Evolutionary conservation across 2,329 filamentous ascomycete species (phyloP), one percentile per base, ranked within the genome.

Genomic region (Fusarium irregulare): DNA sequence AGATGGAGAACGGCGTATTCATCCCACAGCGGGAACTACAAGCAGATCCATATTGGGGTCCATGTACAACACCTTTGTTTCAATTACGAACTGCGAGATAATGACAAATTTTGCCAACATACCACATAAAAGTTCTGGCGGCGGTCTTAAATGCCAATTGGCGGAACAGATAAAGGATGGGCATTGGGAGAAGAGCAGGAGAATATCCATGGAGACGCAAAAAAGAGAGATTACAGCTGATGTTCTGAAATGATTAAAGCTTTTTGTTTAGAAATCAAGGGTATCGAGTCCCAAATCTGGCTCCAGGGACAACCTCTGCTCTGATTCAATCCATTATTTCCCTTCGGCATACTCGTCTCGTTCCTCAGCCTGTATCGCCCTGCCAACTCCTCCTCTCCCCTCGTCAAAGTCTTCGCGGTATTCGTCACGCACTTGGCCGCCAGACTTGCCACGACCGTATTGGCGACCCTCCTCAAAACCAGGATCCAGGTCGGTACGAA

Each of bases 321-420:
- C 23, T 30, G 40, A 28, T 58, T 55, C 62, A 72, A 44, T 41
- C 54, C 49, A 25, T n/a, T 76, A 75, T 37, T 66, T 76, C 25
- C 76, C 70, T 47, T 88, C 77, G 30, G 83, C 81, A 47, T 81
- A 79, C 18, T 81, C 79, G 42, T 73, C 75, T 72, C 81, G 65
- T 57, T 79, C 75, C 60, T 92, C 89, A 2, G 62, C 47, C 72
- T 90, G 88, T 64, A 94, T 85, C 60, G 93, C 93, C 70, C 94
- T 87, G 45, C 96, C 95, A 73, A 94, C 89, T 13, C 96, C 96
- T 73, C 96, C 96, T 74, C 96, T 88, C 18, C 96, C 96, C 65
- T 97, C 95, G 78, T 99, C 96, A 78, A 91, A 99, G 83, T 99
- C 96, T 80, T 98, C 93, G 47, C 96, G 89, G 82, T 98, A 99